Percentiles rank a stretch among this genome's conserved stretches.
Evolutionary conservation across 2,329 filamentous ascomycete genomes (phyloP).

Genomic region (Immersiporthe knoxdaviesiana): DNA sequence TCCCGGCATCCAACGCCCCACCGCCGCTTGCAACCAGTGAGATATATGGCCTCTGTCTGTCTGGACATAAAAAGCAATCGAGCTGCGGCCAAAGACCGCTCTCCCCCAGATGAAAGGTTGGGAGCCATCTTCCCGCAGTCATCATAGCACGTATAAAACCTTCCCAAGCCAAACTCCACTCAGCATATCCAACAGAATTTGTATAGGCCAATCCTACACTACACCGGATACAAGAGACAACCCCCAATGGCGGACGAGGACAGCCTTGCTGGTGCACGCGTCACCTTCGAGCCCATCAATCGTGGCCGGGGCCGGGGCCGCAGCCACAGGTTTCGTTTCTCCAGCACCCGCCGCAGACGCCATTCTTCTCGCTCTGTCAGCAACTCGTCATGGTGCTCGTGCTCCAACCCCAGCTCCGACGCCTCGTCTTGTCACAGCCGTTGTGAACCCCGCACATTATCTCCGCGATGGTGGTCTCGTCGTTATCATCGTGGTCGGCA

Average conservation of each 20-base stretch:
- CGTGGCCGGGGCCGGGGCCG: not conserved
- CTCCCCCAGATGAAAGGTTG: not conserved
- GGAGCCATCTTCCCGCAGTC: not conserved
- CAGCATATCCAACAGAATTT: not conserved
- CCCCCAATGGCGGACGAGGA: not conserved
- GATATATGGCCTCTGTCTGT: not conserved
- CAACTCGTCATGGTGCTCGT: not conserved
- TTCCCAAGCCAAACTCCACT: not conserved
- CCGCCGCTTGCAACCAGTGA: not conserved
- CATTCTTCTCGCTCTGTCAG: not conserved
- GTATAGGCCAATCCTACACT: not conserved
- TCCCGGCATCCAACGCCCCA: not conserved
- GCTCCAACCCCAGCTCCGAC: slow-evolving; percentile 12
- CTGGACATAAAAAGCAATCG: too few species aligned
- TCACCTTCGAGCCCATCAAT: not conserved
- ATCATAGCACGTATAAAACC: not conserved
- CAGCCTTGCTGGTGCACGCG: not conserved
- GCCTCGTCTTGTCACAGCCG: not conserved
- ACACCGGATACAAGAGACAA: not conserved
- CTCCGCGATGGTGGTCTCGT: not conserved
- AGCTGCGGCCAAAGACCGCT: not conserved
- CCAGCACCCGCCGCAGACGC: not conserved
- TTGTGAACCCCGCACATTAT: not conserved
- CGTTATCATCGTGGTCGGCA: not conserved
- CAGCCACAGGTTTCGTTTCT: not conserved